Base-by-base conservation (phyloP, 2,329 filamentous ascomycete genomes). In the Clonostachys rhizophaga region DNA sequence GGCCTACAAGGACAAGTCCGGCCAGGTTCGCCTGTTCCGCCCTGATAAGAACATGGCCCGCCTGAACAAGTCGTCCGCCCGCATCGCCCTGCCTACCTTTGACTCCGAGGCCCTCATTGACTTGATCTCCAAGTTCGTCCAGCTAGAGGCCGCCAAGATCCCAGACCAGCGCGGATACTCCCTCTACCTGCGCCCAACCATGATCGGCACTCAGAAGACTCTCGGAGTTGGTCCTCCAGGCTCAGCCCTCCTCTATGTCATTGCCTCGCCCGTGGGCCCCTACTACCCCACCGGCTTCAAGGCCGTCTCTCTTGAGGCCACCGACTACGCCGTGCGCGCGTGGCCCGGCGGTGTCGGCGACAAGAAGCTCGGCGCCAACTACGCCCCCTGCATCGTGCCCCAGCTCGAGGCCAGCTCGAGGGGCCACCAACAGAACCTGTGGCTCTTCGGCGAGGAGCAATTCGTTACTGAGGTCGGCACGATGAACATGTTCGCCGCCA, bases 211-310 rank as follows among this genome's bases (percentile, higher is more conserved):
- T 5, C 94, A 99, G 67, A 84, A 84, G 65, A 97, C 92, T 11
- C 83, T 99, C 34, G 94, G 94, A 51, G 90, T 99, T 52, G 87
- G 89, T 35, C 84, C 91, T n/a, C 94, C 94, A 4, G 89, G 90
- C 39, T 95, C 88, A 12, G 94, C 94, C 10, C 78, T 99, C 52
- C 81, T 99, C 53, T 99, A 88, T 68, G 86, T 96, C 54, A 99
- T 99, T 69, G 92, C 94, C 40, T 95, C 89, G 20, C 94, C 94
- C 50, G 94, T 99, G 13, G 94, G 94, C 1, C 94, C 94, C 2
- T 99, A 99, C 77, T 99, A 96, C 71, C 92, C 91, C 3, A 96
- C 92, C 3, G 94, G 94, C 51, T 97, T 99, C 84, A 97, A 97
- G 76, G 94, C 94, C 50, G 82, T 99, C 44, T 91, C 89, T 2